These are phyloP conservation scores for Penicillium sclerotiorum DNA, from an alignment of 2,329 filamentous ascomycete genomes.

Conservation along the genomic window DNA sequence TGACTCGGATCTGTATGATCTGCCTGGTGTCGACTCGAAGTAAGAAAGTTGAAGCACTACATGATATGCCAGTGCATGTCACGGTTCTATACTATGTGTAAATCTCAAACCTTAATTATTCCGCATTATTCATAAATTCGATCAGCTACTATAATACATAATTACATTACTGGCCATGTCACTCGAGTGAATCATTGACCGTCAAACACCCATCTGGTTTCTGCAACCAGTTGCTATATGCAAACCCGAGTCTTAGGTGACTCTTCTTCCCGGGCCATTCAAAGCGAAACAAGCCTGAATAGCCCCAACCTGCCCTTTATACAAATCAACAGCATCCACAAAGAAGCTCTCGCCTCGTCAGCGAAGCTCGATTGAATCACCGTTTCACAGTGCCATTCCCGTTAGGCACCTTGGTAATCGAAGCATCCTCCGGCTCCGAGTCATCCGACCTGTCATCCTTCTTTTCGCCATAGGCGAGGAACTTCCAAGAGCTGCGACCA, in stretches of 20 bases:
- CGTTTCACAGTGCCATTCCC: background rate
- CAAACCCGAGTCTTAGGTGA: too few species aligned
- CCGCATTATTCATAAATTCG: constrained; percentile 3
- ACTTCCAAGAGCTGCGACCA: constrained; percentile 39
- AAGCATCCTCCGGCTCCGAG: constrained; percentile 39
- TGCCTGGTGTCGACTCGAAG: too few species aligned
- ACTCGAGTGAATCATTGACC: background rate
- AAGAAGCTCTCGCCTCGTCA: background rate
- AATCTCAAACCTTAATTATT: background rate
- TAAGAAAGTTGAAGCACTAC: too few species aligned
- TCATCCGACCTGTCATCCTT: constrained; percentile 52
- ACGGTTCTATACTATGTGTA: background rate
- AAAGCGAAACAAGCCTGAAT: too few species aligned
- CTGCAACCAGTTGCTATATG: too few species aligned
- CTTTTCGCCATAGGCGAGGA: constrained; percentile 34
- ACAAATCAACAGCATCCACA: background rate
- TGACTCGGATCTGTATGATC: too few species aligned
- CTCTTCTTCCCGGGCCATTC: too few species aligned
- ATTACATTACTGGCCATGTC: background rate
- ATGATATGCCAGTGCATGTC: background rate
- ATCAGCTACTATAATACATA: background rate
- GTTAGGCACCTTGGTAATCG: background rate
- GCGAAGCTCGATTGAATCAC: background rate
- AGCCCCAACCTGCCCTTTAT: too few species aligned
- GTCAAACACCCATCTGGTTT: background rate